Evolutionary conservation across 2,329 filamentous ascomycete species (phyloP).

Genomic region (Huntiella abstrusa): DNA sequence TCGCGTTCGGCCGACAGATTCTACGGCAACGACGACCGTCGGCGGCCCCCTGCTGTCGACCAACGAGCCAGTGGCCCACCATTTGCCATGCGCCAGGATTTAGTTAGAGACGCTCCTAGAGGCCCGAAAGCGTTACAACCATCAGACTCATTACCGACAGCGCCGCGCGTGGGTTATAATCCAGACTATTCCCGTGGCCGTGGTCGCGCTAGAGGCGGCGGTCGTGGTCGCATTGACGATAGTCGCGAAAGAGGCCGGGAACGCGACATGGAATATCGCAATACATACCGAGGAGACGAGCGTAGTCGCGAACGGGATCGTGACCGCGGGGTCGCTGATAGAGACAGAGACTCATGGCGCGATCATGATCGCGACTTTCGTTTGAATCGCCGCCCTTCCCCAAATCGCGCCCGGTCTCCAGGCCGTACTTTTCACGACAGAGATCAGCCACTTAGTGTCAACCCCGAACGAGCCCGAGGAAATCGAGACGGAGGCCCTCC

Average conservation of each 20-base stretch:
- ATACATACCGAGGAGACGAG: slow-evolving; percentile 34
- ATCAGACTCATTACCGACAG: slow-evolving; percentile 48
- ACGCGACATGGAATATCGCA: slow-evolving; percentile 32
- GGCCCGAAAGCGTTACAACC: slow-evolving; percentile 51
- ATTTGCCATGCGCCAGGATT: slow-evolving; percentile 42
- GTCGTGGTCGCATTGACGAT: slow-evolving; percentile 40
- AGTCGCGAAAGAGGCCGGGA: slow-evolving; percentile 41
- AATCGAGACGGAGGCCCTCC: slow-evolving; percentile 53
- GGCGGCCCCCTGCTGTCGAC: slow-evolving; percentile 36
- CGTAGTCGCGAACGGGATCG: slow-evolving; percentile 39
- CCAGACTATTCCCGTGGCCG: slow-evolving; percentile 40
- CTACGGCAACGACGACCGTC: slow-evolving; percentile 46
- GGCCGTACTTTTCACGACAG: slow-evolving; percentile 44
- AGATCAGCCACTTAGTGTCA: slow-evolving; percentile 41
- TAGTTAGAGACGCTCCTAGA: slow-evolving; percentile 47
- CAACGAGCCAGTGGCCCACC: slow-evolving; percentile 30
- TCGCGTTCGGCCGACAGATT: slow-evolving; percentile 52
- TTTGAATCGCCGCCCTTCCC: slow-evolving; percentile 33
- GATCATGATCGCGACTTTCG: slow-evolving; percentile 23
- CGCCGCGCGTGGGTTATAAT: slow-evolving; percentile 46
- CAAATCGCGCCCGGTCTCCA: slow-evolving; percentile 43
- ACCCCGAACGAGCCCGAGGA: slow-evolving; percentile 46
- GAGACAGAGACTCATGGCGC: slow-evolving; percentile 27
- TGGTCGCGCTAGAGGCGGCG: slow-evolving; percentile 35
- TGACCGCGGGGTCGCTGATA: slow-evolving; percentile 18